Conservation (phyloP, 352 stramenopile genomes). For the Elongisporangium undulatum region DNA sequence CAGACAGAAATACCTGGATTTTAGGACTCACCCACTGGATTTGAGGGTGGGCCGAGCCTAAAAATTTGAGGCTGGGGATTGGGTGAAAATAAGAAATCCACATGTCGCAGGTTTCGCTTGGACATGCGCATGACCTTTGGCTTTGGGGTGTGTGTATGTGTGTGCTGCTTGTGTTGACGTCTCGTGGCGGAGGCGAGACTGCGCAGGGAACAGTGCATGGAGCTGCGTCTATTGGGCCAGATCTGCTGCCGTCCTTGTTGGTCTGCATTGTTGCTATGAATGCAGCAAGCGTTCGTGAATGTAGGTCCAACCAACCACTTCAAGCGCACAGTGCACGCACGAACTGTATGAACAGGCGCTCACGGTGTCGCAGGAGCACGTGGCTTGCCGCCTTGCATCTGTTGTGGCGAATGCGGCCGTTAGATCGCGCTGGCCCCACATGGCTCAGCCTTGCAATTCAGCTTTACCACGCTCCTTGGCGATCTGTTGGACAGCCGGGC, state of each 20-base stretch:
- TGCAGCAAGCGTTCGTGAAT: background rate
- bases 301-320: too few relatives aligned
- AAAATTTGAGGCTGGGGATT: background rate
- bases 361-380: background rate
- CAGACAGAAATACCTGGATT: background rate
- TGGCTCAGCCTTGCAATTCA: background rate
- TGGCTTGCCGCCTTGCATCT: background rate
- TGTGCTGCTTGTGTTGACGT: too few relatives aligned
- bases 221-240: background rate
- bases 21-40: background rate
- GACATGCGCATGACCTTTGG: too few relatives aligned
- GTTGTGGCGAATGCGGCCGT: background rate
- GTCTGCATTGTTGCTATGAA: background rate
- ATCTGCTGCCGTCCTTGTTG: background rate
- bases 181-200: too few relatives aligned
- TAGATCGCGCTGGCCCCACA: background rate
- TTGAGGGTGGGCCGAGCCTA: background rate
- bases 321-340: too few relatives aligned
- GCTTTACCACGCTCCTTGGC: background rate
- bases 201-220: too few relatives aligned
- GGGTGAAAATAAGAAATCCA: background rate
- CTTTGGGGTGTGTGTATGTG: too few relatives aligned
- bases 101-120: background rate
- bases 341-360: background rate
- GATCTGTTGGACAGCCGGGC: background rate